Evolutionary conservation across 805 yeast species (phyloP), one percentile per base, ranked within the genome.

Genomic region (Sugiyamaella chiloensis): DNA sequence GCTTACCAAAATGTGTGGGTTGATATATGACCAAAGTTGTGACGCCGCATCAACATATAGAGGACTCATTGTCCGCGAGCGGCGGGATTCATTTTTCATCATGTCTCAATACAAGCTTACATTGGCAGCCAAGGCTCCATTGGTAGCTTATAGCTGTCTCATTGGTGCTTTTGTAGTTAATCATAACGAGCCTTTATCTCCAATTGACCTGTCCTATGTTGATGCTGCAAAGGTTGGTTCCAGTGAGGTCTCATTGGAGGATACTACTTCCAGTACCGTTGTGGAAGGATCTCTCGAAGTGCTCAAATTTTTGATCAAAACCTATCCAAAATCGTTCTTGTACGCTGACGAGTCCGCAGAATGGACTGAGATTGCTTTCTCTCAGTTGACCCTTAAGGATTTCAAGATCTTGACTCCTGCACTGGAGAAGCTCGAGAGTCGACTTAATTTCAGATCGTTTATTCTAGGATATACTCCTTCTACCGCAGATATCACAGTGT

Each of bases 41-140:
- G n/a, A n/a, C n/a, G n/a, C n/a, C n/a, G n/a, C n/a, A n/a, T n/a
- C n/a, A n/a, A n/a, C n/a, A n/a, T n/a, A n/a, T n/a, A n/a, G n/a
- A n/a, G n/a, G n/a, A n/a, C n/a, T n/a, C n/a, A n/a, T n/a, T n/a
- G n/a, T n/a, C n/a, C n/a, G n/a, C n/a, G n/a, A n/a, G n/a, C n/a
- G n/a, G n/a, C n/a, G n/a, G n/a, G n/a, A n/a, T 31, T 31, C 17
- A 31, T 6, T 8, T 9, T 19, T 2, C n/a, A 40, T 12, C 24
- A 47, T 47, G 46, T 32, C 50, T n/a, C 41, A 47, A 37, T 47
- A 45, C 29, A 56, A 55, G 46, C 72, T 90, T 52, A 75, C 81
- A 49, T 69, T 90, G 55, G 96, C 96, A 50, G 88, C 87, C 47
- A 90, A 88, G 73, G 95, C 96, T 4, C 87, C 87, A 16, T 74